Base-by-base conservation (phyloP, 2,329 filamentous ascomycete genomes). In the Curvularia lunata region DNA sequence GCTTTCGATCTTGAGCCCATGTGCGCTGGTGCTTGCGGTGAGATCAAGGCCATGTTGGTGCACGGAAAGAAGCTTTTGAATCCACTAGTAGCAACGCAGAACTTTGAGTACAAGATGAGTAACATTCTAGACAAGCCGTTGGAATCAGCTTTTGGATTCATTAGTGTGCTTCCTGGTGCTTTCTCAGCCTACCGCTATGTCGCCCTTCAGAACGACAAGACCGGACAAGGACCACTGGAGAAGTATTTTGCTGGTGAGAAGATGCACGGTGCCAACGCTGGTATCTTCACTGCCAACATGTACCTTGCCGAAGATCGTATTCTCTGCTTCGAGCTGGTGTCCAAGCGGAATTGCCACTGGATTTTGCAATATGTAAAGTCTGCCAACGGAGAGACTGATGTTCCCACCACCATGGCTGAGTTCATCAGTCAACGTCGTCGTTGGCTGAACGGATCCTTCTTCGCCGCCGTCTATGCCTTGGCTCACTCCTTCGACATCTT, bases 51-150 rank as follows among this genome's bases (percentile, higher is more conserved):
- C 65, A 97, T 98, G 93, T 83, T 98, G 80, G 90, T 89, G 25
- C 87, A 86, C 56, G 93, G 94, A 63, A 94, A 91, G 78, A 92
- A 96, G 70, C 85, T 99, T 34, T 76, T 97, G 65, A 99, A 98
- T 72, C 95, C 95, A 0, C 85, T 99, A 4, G 91, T 99, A 21
- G 95, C 95, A 2, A 93, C 93, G 0, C 95, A 99, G 72, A 99
- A 99, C 74, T 99, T 99, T 70, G 95, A 99, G 81, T 99, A 99
- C 85, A 99, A 99, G 84, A 97, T 99, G 90, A 97, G 92, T 77
- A 99, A 99, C 73, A 99, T 99, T 73, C 85, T 99, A 43, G 95
- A 99, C 77, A 99, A 99, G 80, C 95, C 95, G 2, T 82, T 99
- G 40, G 95, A 99, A 76, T 98, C 94, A 4, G 91, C 94, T 0